Conservation (phyloP, 352 stramenopile genomes). For the Peronospora belbahrii region DNA sequence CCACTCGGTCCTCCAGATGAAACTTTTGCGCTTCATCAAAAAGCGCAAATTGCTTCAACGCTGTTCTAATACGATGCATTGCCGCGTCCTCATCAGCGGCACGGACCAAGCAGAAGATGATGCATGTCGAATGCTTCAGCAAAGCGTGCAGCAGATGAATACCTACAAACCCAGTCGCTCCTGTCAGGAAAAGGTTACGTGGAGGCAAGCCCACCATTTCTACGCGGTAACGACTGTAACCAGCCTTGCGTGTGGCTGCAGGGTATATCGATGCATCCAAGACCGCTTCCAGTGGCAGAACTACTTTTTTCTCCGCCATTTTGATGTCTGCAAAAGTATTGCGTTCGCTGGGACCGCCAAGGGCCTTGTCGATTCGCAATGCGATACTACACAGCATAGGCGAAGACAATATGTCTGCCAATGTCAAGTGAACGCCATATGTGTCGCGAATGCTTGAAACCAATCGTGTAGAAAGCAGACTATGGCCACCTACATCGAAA, state of each 20-base stretch:
- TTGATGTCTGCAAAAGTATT: neutral
- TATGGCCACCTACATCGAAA: constrained; percentile 79
- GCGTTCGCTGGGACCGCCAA: constrained; percentile 7
- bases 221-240: constrained; percentile 73
- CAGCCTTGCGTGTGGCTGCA: constrained; percentile 55
- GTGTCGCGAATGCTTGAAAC: constrained; percentile 61
- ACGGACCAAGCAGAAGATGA: constrained; percentile 82
- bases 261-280: constrained; percentile 68
- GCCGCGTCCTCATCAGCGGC: constrained; percentile 38
- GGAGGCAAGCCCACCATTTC: constrained; percentile 68
- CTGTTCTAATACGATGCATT: constrained; percentile 45
- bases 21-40: constrained; percentile 42
- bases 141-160: constrained; percentile 79
- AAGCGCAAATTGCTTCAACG: constrained; percentile 50
- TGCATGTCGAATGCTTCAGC: constrained; percentile 55
- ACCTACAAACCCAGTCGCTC: constrained; percentile 88
- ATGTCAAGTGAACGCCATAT: constrained; percentile 58
- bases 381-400: constrained; percentile 54
- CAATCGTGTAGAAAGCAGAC: constrained; percentile 61
- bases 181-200: constrained; percentile 82
- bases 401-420: constrained; percentile 65
- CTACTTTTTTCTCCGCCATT: constrained; percentile 33
- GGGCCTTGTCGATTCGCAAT: constrained; percentile 37
- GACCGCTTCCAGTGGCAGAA: constrained; percentile 56
- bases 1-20: constrained; percentile 61